Base-by-base conservation (phyloP, 495 filamentous ascomycete genomes). In the Penicillium paxilli region DNA sequence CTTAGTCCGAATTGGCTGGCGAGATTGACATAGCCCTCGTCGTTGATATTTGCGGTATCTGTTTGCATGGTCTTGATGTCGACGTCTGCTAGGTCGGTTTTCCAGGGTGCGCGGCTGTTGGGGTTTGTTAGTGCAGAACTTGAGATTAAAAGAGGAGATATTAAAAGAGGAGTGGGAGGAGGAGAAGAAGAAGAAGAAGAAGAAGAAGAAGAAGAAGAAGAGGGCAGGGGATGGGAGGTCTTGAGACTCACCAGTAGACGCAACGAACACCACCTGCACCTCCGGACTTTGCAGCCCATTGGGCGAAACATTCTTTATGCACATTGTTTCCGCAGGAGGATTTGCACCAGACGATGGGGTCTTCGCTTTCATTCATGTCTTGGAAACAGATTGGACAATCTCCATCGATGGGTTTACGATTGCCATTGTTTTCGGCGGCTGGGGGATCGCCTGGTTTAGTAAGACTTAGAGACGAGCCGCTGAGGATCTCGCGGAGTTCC, bases 331-430 rank as follows among this genome's bases (percentile, higher is more conserved):
- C 89, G 59, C 90, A 94, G 0, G 83, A 78, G 3, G 82, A 80
- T 48, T 82, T 82, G 65, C 90, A 94, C 76, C 84, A 92, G 2
- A 90, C 81, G 14, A 86, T 78, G 0, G 76, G 68, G 51, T 74
- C 71, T 5, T 73, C 65, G 3, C 72, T 59, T 40, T 84, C 77
- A 57, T 91, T 83, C 38, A 38, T 38, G 7, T 88, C 83, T 58
- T 75, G 83, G 62, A 86, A 90, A 67, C 90, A 93, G 63, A 95
- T 89, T 0, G 88, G 87, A 56, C 90, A 93, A 57, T 93, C 87
- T 12, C 85, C 89, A 26, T 91, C 87, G 2, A 85, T 53, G 0
- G 80, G 69, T 60, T 85, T 87, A 49, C 81, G 78, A n/a, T 81
- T 81, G 17, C 78, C 78, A 46, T 70, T 68, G 7, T 47, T 62